These are phyloP conservation scores for Globisporangium alternatum DNA, from an alignment of 352 stramenopile species.

Conservation along the genomic window DNA sequence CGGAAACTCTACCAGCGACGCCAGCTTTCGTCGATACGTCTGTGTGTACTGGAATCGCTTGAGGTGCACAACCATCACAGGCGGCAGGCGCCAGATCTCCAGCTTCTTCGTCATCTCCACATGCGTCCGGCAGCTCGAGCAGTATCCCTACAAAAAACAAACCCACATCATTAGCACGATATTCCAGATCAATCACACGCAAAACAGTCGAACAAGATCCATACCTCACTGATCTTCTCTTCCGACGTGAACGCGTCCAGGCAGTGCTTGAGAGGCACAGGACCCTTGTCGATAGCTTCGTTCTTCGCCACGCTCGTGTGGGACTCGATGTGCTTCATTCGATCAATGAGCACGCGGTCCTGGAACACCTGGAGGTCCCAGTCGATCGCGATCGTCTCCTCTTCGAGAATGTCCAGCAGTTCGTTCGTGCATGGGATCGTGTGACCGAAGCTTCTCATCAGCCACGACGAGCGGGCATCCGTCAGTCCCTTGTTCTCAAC, in stretches of 20 bases:
- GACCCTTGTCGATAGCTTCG: conserved; percentile 85
- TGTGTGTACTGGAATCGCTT: conserved; percentile 99
- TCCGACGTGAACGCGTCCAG: conserved; percentile 83
- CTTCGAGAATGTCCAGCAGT: conserved; percentile 74
- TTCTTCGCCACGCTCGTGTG: conserved; percentile 82
- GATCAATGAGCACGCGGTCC: conserved; percentile 75
- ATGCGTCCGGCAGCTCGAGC: conserved; percentile 94
- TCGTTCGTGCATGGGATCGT: conserved; percentile 80
- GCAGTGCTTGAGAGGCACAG: conserved; percentile 78
- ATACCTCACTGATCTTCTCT: conserved; percentile 82
- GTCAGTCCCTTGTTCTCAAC: conserved; percentile 84
- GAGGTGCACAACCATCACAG: conserved; percentile 98
- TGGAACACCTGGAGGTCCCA: conserved; percentile 86
- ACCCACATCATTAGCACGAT: not conserved
- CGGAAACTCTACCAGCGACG: conserved; percentile 95
- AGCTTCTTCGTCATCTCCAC: conserved; percentile 98
- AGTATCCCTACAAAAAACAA: conserved; percentile 84
- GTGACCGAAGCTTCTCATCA: conserved; percentile 76
- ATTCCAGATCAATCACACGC: not conserved
- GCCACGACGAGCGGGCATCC: conserved; percentile 73
- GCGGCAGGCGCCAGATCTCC: conserved; percentile 95
- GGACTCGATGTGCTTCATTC: conserved; percentile 83
- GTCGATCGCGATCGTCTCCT: conserved; percentile 86
- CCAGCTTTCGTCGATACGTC: conserved; percentile 84
- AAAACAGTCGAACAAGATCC: not conserved